Evolutionary conservation across 208 protist species (phyloP).

Genomic region (Crithidia thermophila): DNA sequence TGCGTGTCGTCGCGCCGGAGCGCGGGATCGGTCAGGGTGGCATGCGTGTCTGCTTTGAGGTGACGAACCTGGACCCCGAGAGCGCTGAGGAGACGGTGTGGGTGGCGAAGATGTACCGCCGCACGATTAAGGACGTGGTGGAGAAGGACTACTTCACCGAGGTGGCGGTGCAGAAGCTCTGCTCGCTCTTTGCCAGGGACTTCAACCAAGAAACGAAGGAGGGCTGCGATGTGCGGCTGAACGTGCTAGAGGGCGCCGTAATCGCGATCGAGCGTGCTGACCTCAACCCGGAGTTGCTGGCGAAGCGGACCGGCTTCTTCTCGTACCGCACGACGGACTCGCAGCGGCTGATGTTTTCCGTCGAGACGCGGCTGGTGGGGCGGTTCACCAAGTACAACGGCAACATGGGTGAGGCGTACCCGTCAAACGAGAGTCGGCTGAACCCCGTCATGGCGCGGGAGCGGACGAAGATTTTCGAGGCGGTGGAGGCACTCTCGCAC

Average conservation of each 20-base stretch:
- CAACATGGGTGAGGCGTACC: slow-evolving; percentile 72
- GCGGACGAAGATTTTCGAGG: slow-evolving; percentile 47
- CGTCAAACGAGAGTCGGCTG: slow-evolving; percentile 45
- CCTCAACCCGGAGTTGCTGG: slow-evolving; percentile 42
- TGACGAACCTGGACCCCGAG: slow-evolving; percentile 59
- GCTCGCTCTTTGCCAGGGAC: slow-evolving; percentile 49
- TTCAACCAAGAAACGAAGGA: slow-evolving; percentile 48
- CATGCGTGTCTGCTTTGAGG: slow-evolving; percentile 80
- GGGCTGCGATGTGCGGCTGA: slow-evolving; percentile 35
- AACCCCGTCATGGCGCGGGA: slow-evolving; percentile 24
- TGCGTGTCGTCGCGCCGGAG: slow-evolving; percentile 50
- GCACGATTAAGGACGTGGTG: slow-evolving; percentile 56
- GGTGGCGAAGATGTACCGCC: slow-evolving; percentile 79
- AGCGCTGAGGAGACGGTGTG: slow-evolving; percentile 39
- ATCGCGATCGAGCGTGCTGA: slow-evolving; percentile 41
- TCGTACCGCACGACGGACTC: slow-evolving; percentile 65
- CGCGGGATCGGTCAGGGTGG: slow-evolving; percentile 54
- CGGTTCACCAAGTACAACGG: slow-evolving; percentile 87
- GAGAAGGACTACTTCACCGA: slow-evolving; percentile 82
- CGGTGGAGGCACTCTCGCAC: slow-evolving; percentile 83
- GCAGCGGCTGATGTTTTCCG: slow-evolving; percentile 58
- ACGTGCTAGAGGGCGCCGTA: slow-evolving; percentile 43
- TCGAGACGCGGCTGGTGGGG: slow-evolving; percentile 66
- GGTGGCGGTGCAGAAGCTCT: slow-evolving; percentile 65
- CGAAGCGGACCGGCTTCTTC: slow-evolving; percentile 58